Evolutionary conservation across 352 stramenopile genomes (phyloP), one percentile per base, ranked within the genome.

Genomic region (Plasmopara muralis): DNA sequence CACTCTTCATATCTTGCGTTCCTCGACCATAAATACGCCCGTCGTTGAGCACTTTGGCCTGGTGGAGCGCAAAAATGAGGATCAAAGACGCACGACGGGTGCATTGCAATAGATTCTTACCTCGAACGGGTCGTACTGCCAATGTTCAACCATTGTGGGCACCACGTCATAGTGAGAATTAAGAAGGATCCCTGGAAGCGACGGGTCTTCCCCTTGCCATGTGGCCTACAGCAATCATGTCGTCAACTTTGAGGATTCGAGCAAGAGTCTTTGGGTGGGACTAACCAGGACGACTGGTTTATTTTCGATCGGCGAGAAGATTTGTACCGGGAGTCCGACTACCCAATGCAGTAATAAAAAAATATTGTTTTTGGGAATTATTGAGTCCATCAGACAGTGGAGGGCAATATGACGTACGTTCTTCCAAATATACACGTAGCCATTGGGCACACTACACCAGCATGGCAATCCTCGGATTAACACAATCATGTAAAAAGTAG

Each of bases 101-200:
- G 20, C 20, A 25, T 25, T 25, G 20, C 20, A 25, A 25, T 25
- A 25, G 1, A 6, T 12, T 2, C 70, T 39, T 49, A 88, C 77
- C 15, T 82, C 84, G 60, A 98, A 98, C 1, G 95, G 87, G 43
- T 96, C 87, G 9, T 83, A 83, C 16, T 93, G 77, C 95, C 95
- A 98, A 49, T 85, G 66, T 43, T 95, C 76, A 4, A 65, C 34
- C 50, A 95, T 81, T 28, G 80, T 90, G 0, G 95, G 95, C 9
- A 98, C 95, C 15, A 98, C 93, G 65, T 98, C 95, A 67, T 98
- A 98, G 64, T 98, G 95, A 15, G 81, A 96, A 65, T 98, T 98
- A n/a, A 98, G 68, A 6, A 98, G 60, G 33, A 98, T 75, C 2
- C 82, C 64, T 1, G 93, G 89, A 35, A 98, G 74, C 30, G 72